These are phyloP conservation scores for Fusarium sp. DNA, from an alignment of 2,329 filamentous ascomycete species.

Conservation along the genomic window DNA sequence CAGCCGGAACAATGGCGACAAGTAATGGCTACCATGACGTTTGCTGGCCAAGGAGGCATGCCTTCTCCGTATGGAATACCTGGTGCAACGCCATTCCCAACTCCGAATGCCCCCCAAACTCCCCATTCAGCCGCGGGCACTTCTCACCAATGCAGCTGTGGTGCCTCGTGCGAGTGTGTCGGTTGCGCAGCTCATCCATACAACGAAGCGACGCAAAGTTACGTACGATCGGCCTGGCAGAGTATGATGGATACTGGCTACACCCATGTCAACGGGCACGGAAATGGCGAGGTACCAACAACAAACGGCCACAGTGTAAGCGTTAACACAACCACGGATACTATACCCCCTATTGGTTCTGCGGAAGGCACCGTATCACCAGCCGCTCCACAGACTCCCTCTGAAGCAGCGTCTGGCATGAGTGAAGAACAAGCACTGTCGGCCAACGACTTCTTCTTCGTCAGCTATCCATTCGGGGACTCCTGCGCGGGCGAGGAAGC, in stretches of 20 bases:
- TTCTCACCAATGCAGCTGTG: conserved; percentile 69
- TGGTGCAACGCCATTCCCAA: conserved; percentile 38
- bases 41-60: conserved; percentile 53
- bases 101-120: conserved; percentile 33
- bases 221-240: conserved; percentile 63
- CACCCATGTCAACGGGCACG: conserved; percentile 46
- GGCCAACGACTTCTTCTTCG: conserved; percentile 70
- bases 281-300: conserved; percentile 37
- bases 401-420: conserved; percentile 59
- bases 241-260: conserved; percentile 54
- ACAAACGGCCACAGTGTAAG: conserved; percentile 32
- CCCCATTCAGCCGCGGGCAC: conserved; percentile 49
- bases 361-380: conserved; percentile 55
- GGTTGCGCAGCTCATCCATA: conserved; percentile 77
- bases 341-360: conserved; percentile 24
- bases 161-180: conserved; percentile 74
- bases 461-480: conserved; percentile 65
- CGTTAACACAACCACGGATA: conserved; percentile 29
- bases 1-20: conserved; percentile 68
- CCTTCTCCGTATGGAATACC: conserved; percentile 48
- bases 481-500: conserved; percentile 63
- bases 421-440: conserved; percentile 66
- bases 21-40: conserved; percentile 58
- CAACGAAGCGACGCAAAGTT: conserved; percentile 71
- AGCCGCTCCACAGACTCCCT: conserved; percentile 60